phyloP scores from a whole-genome alignment of 2,329 filamentous ascomycete genomes.

The Penicillium hesseltinei region DNA sequence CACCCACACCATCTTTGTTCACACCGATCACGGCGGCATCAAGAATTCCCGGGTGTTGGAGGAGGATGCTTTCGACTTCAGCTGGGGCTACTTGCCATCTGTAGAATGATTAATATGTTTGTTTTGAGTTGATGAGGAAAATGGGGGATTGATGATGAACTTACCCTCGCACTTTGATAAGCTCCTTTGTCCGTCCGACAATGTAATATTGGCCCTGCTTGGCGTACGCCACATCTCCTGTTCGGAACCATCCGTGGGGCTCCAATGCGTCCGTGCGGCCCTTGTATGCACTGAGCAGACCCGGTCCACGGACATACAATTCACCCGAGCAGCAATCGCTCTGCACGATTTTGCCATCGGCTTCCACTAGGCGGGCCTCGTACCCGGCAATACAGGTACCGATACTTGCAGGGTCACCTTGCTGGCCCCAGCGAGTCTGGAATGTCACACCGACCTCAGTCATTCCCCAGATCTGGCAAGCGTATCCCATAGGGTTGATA shows the following conservation, averaged over 20 bases:
- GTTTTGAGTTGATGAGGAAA: background rate
- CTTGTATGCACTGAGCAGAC: constrained; percentile 40
- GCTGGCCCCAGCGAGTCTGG: constrained; percentile 40
- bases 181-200: constrained; percentile 44
- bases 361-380: constrained; percentile 38
- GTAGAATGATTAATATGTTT: background rate
- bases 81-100: constrained; percentile 51
- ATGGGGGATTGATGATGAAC: constrained; percentile 10
- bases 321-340: constrained; percentile 39
- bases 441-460: constrained; percentile 52
- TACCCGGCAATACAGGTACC: constrained; percentile 46
- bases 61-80: constrained; percentile 48
- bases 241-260: constrained; percentile 43
- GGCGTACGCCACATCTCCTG: constrained; percentile 43
- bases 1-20: constrained; percentile 34
- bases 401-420: constrained; percentile 48
- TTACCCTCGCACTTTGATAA: constrained; percentile 49
- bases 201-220: constrained; percentile 41
- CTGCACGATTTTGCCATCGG: constrained; percentile 31
- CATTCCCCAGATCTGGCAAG: constrained; percentile 56
- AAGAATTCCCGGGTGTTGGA: constrained; percentile 44
- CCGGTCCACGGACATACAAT: constrained; percentile 41
- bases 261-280: constrained; percentile 37
- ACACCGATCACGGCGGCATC: constrained; percentile 51
- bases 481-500: constrained; percentile 42